Conservation (phyloP, 306 rosid species). For the Quillaja saponaria region DNA sequence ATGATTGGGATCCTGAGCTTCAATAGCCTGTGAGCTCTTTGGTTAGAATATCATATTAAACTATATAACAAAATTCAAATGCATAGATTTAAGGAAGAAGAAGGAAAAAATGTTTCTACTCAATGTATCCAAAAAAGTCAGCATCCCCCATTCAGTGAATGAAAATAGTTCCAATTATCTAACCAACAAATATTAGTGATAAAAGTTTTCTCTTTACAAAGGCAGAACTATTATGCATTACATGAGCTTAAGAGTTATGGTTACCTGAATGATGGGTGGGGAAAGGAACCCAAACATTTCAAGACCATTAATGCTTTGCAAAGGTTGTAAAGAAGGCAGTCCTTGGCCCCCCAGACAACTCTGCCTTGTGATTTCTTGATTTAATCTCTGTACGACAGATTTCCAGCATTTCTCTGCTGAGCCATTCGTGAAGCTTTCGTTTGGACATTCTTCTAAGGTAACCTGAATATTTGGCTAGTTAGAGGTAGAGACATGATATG, state of each 20-base stretch:
- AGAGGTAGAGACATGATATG: too few relatives aligned
- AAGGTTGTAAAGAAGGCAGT: slow-evolving; percentile 42
- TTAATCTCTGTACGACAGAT: slow-evolving; percentile 59
- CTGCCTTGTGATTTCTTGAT: slow-evolving; percentile 43
- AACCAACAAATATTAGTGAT: slow-evolving; percentile 1
- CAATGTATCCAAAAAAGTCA: slow-evolving; percentile 8
- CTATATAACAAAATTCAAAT: slow-evolving; percentile 9
- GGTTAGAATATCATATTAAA: slow-evolving; percentile 27
- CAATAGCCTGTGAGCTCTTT: slow-evolving; percentile 59
- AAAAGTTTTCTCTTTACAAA: slow-evolving; percentile 4
- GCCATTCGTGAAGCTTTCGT: slow-evolving; percentile 47
- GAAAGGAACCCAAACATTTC: slow-evolving; percentile 82
- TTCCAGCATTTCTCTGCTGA: slow-evolving; percentile 80
- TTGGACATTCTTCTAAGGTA: slow-evolving; percentile 64
- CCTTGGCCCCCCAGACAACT: slow-evolving; percentile 44
- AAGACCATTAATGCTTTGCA: slow-evolving; percentile 58
- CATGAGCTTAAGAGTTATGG: not conserved
- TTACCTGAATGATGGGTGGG: slow-evolving; percentile 63
- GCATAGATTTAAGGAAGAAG: too few relatives aligned
- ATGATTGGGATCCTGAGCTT: slow-evolving; percentile 72
- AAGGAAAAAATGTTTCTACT: too few relatives aligned
- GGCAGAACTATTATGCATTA: slow-evolving; percentile 7
- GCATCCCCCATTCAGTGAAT: too few relatives aligned
- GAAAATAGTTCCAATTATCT: slow-evolving; percentile 10
- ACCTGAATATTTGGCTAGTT: slow-evolving; percentile 83